phyloP scores from a whole-genome alignment of 1,284 basidiomycete genomes.

The Mycosarcoma maydis region DNA sequence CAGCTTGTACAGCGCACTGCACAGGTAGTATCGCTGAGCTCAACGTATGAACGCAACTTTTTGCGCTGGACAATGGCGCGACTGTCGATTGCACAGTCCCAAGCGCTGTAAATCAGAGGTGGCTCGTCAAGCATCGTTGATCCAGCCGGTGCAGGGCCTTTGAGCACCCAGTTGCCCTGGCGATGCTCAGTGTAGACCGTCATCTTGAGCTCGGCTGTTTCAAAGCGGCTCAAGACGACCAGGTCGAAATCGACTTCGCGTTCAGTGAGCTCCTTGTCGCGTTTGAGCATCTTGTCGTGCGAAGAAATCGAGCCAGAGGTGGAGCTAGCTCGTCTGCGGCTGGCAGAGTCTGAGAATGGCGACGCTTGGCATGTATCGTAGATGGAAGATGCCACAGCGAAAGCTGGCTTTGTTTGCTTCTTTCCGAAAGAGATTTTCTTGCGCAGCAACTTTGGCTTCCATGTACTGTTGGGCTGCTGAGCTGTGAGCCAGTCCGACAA shows the following conservation, averaged over 20 bases:
- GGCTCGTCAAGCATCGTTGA: constrained; percentile 22
- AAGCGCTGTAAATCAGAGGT: constrained; percentile 37
- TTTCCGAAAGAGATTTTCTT: constrained; percentile 38
- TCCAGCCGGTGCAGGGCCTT: constrained; percentile 17
- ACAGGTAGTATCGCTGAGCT: constrained; percentile 44
- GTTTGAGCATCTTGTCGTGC: constrained; percentile 34
- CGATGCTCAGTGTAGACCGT: constrained; percentile 42
- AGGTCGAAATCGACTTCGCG: constrained; percentile 38
- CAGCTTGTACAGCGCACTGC: constrained; percentile 21
- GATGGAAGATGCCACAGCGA: no score
- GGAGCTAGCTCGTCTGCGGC: constrained; percentile 9
- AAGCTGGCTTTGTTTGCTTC: constrained; percentile 12
- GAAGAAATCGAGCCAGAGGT: constrained; percentile 1
- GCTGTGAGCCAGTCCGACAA: constrained; percentile 21
- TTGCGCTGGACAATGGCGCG: constrained; percentile 39
- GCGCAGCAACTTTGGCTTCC: constrained; percentile 32
- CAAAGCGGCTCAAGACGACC: constrained; percentile 36
- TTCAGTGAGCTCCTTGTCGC: constrained; percentile 35
- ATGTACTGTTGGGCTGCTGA: constrained; percentile 5
- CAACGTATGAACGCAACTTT: constrained; percentile 47
- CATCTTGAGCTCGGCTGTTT: constrained; percentile 40
- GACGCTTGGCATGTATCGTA: constrained; percentile 1
- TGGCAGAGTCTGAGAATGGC: background rate
- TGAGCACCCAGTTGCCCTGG: constrained; percentile 37
- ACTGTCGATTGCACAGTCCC: constrained; percentile 44